Evolutionary conservation across 2,329 filamentous ascomycete species (phyloP).

Genomic region (Teratosphaeria destructans): DNA sequence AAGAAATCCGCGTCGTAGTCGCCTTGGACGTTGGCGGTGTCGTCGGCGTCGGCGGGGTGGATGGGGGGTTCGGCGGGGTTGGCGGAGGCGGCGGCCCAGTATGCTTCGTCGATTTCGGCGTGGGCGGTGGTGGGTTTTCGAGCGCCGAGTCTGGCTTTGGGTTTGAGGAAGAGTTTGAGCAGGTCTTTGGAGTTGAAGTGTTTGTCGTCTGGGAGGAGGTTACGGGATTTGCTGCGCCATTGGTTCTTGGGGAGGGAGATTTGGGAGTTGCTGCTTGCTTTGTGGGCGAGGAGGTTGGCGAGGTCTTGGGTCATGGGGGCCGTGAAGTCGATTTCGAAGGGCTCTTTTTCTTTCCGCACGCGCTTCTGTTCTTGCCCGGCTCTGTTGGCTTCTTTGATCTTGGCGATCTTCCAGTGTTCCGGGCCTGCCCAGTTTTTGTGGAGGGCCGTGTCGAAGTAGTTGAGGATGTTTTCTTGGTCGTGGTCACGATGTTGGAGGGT

Average conservation of each 20-base stretch:
- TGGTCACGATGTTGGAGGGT: conserved; percentile 60
- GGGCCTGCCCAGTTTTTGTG: conserved; percentile 97
- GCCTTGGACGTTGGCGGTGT: conserved; percentile 53
- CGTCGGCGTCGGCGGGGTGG: conserved; percentile 29
- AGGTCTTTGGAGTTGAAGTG: conserved; percentile 94
- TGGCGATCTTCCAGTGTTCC: conserved; percentile 96
- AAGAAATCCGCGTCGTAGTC: conserved; percentile 98
- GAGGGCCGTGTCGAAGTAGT: conserved; percentile 92
- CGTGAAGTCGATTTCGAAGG: conserved; percentile 86
- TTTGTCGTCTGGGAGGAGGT: conserved; percentile 92
- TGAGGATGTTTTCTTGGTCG: conserved; percentile 89
- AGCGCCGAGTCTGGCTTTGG: conserved; percentile 71
- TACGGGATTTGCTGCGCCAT: conserved; percentile 87
- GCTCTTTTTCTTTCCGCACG: conserved; percentile 82
- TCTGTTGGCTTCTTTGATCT: conserved; percentile 54
- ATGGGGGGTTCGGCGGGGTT: conserved; percentile 19
- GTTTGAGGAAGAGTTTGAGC: conserved; percentile 84
- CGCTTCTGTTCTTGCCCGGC: conserved; percentile 46
- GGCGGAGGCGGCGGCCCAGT: conserved; percentile 61
- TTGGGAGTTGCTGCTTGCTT: conserved; percentile 65
- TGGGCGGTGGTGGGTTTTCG: conserved; percentile 49
- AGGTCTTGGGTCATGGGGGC: conserved; percentile 61
- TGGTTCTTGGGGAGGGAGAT: conserved; percentile 88
- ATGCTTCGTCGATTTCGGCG: conserved; percentile 85
- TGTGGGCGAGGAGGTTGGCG: conserved; percentile 70